These are phyloP conservation scores for Euphorbia celastroides DNA, from an alignment of 441 rosid species.

Conservation along the genomic window DNA sequence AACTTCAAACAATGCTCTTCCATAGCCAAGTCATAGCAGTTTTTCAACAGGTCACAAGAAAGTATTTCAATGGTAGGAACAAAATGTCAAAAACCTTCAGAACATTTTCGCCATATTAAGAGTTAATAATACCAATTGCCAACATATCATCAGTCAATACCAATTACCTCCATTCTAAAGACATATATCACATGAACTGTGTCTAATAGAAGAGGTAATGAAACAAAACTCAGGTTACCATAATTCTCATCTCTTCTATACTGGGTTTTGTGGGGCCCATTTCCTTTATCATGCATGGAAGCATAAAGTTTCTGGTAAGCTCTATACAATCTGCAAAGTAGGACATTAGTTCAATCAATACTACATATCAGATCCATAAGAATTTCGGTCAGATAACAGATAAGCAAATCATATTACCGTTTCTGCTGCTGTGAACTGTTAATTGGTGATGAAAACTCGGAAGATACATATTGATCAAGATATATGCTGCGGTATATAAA, in stretches of 20 bases:
- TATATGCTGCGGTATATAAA: conserved; percentile 91
- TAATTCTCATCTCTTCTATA: conserved; percentile 90
- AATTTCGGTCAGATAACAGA: not conserved
- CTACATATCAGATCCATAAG: too few species aligned
- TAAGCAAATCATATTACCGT: conserved; percentile 37
- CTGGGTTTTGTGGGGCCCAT: conserved; percentile 90
- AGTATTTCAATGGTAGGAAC: not conserved
- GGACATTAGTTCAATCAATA: conserved; percentile 14
- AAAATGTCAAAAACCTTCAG: not conserved
- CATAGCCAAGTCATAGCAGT: not conserved
- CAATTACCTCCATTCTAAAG: not conserved
- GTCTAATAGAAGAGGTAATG: not conserved
- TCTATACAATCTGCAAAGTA: conserved; percentile 70
- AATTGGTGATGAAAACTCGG: conserved; percentile 87
- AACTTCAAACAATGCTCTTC: not conserved
- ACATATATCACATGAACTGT: not conserved
- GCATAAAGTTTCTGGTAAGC: conserved; percentile 87
- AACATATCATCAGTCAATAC: not conserved
- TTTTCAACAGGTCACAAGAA: not conserved
- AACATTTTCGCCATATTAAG: not conserved
- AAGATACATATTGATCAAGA: conserved; percentile 87
- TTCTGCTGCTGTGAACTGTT: conserved; percentile 68
- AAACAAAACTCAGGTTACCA: conserved; percentile 34
- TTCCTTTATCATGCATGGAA: conserved; percentile 85
- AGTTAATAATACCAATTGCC: not conserved